Percentiles rank a stretch among this genome's conserved stretches.
These are phyloP conservation scores for Paspalum vaginatum DNA, from an alignment of 176 grass and related monocot species.

Conservation along the genomic window DNA sequence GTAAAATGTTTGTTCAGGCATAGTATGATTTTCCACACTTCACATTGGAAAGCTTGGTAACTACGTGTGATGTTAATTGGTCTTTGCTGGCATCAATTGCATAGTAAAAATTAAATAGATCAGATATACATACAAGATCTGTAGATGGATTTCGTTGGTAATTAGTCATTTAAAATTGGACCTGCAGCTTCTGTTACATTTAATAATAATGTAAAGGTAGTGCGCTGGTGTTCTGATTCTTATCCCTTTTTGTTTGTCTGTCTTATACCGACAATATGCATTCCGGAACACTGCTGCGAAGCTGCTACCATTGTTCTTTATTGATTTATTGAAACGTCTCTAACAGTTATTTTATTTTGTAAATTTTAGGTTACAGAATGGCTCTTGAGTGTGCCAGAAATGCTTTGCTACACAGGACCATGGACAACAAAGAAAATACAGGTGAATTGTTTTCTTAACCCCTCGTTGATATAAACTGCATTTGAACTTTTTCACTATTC, in stretches of 20 bases:
- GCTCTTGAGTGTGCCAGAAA: conserved; percentile 79
- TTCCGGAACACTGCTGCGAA: neutral
- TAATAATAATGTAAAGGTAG: neutral
- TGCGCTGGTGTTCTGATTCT: neutral
- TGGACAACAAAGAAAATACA: conserved; percentile 92
- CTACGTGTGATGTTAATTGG: neutral
- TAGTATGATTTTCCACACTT: neutral
- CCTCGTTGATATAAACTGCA: neutral
- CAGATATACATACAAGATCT: neutral
- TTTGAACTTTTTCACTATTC: neutral
- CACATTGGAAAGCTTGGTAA: neutral
- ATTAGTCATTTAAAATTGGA: neutral
- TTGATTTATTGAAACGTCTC: neutral
- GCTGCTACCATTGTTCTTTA: neutral
- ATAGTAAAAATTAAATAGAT: neutral
- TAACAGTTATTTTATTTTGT: conserved; percentile 2
- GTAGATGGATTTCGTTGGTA: neutral
- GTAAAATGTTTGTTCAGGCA: neutral
- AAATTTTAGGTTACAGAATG: conserved; percentile 79
- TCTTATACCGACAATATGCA: neutral
- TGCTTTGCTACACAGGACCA: conserved; percentile 72
- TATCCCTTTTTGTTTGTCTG: neutral
- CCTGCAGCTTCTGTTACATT: neutral
- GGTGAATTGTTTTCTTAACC: conserved; percentile 38
- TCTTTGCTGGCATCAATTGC: neutral